These are phyloP conservation scores for Cercospora beticola DNA, from an alignment of 2,329 filamentous ascomycete genomes.

Conservation along the genomic window DNA sequence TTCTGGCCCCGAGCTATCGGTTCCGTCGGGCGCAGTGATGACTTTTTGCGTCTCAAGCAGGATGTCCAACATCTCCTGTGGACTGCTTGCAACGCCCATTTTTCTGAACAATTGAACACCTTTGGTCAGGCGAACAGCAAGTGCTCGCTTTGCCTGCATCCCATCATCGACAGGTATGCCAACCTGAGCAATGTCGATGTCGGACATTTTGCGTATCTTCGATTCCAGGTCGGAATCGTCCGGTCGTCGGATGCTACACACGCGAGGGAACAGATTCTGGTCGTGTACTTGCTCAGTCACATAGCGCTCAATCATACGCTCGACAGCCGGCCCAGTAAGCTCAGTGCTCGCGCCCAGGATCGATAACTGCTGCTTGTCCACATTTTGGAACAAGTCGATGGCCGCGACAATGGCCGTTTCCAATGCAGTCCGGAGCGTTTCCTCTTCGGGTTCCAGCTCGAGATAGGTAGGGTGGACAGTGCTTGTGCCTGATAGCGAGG, in stretches of 20 bases:
- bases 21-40: conserved; percentile 58
- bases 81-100: conserved; percentile 72
- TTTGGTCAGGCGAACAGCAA: conserved; percentile 71
- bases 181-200: conserved; percentile 90
- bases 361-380: conserved; percentile 93
- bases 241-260: conserved; percentile 72
- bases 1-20: conserved; percentile 35
- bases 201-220: conserved; percentile 89
- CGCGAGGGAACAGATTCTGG: conserved; percentile 73
- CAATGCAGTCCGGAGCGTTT: conserved; percentile 80
- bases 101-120: conserved; percentile 89
- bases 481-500: conserved; percentile 41
- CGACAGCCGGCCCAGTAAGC: conserved; percentile 85
- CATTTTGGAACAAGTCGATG: conserved; percentile 92
- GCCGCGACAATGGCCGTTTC: conserved; percentile 91
- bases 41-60: conserved; percentile 79
- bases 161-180: conserved; percentile 84
- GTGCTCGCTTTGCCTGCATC: conserved; percentile 72
- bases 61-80: conserved; percentile 84
- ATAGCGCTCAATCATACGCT: conserved; percentile 92
- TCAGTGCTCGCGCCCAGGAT: conserved; percentile 90
- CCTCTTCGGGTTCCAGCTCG: conserved; percentile 85
- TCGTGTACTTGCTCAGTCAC: conserved; percentile 91
- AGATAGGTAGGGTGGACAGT: conserved; percentile 51
- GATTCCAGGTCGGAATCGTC: conserved; percentile 87